Percentiles rank a stretch among this genome's conserved stretches.
phyloP scores from a whole-genome alignment of 169 alveolate genomes.

The Cryptosporidium meleagridis region DNA sequence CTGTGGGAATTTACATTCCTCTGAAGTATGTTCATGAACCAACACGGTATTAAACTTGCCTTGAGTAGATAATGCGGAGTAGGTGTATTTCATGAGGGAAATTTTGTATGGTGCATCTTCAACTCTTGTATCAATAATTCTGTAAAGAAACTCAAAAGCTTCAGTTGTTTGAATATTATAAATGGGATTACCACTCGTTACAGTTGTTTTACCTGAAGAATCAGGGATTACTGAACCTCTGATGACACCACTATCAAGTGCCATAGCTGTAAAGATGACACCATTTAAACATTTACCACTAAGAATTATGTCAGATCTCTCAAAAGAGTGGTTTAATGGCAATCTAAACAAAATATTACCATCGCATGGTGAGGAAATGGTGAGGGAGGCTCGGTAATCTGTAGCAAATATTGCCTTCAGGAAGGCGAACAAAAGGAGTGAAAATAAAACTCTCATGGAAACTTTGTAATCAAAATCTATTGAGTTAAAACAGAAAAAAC shows the following conservation, averaged over 20 bases:
- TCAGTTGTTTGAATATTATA: not conserved
- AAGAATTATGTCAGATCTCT: conserved; percentile 29
- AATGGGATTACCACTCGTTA: not conserved
- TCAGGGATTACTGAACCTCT: not conserved
- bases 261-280: not conserved
- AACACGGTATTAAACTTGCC: not conserved
- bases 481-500: not conserved
- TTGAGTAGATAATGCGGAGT: not conserved
- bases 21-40: not conserved
- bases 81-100: not conserved
- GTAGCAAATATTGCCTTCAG: not conserved
- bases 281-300: conserved; percentile 17
- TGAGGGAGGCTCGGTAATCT: not conserved
- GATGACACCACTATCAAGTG: conserved; percentile 1
- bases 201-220: not conserved
- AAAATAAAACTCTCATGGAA: not conserved
- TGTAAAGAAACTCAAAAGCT: conserved; percentile 6
- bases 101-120: not conserved
- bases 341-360: not conserved
- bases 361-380: conserved; percentile 19
- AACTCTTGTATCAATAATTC: not conserved
- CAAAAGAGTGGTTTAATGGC: not conserved
- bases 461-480: not conserved
- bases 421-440: not conserved
- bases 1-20: not conserved